A percentile compares a stretch with the other conserved stretches of the same genome.
phyloP scores from a whole-genome alignment of 306 rosid genomes.

The Sophora flavescens region DNA sequence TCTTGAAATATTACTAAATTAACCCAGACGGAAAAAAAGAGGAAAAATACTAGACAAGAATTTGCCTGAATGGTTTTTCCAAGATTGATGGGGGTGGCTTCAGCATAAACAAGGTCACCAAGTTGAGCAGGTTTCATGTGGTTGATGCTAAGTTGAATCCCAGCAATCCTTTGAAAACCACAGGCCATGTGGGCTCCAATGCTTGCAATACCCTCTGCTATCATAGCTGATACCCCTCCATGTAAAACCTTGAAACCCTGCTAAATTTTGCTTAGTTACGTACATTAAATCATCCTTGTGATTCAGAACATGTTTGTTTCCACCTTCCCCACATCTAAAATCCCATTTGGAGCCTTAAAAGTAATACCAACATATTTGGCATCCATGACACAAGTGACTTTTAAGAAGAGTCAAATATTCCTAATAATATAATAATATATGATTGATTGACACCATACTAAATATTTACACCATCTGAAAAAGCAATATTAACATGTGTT shows the following conservation, averaged over 20 bases:
- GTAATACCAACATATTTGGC: background rate
- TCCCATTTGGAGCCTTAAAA: no score
- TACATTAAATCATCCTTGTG: background rate
- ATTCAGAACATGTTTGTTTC: background rate
- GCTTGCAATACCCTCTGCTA: constrained; percentile 73
- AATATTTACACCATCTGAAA: no score
- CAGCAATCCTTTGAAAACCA: constrained; percentile 68
- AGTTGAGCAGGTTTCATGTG: constrained; percentile 60
- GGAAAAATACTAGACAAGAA: no score
- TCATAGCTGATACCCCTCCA: constrained; percentile 74
- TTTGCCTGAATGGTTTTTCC: constrained; percentile 71
- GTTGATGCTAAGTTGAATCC: constrained; percentile 71
- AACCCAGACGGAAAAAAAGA: background rate
- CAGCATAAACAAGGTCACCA: constrained; percentile 63
- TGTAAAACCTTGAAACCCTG: constrained; percentile 72
- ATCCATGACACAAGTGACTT: no score
- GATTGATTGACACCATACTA: no score
- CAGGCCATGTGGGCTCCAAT: constrained; percentile 69
- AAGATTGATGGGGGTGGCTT: constrained; percentile 60
- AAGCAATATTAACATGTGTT: no score
- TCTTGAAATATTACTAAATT: background rate
- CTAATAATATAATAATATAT: no score
- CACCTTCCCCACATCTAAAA: background rate
- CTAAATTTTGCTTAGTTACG: background rate
- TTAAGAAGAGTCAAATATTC: no score